These are phyloP conservation scores for Lanmaoa pseudosensibilis DNA, from an alignment of 768 basidiomycete species.

Conservation along the genomic window DNA sequence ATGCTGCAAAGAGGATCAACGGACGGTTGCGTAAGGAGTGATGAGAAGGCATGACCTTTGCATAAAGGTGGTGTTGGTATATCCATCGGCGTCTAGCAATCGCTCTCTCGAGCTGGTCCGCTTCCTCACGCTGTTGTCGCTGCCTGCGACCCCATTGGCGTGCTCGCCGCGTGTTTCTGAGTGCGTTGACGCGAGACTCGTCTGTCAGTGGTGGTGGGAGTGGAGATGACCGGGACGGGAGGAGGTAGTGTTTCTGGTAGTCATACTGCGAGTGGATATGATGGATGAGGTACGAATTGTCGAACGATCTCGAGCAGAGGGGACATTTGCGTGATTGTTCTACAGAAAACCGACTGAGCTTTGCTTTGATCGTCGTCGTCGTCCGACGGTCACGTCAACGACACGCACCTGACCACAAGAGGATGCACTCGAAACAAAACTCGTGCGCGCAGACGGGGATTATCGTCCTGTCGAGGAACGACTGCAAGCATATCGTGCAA, in stretches of 20 bases:
- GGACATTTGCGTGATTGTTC: slow-evolving; percentile 81
- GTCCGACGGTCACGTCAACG: too few species aligned
- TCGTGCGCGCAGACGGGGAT: slow-evolving; percentile 87
- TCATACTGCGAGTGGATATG: slow-evolving; percentile 74
- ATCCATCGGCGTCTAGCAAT: slow-evolving; percentile 76
- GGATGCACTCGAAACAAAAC: slow-evolving; percentile 90
- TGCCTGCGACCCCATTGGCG: slow-evolving; percentile 58
- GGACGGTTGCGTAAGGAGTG: neutral
- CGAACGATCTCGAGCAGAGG: slow-evolving; percentile 66
- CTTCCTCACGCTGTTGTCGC: slow-evolving; percentile 51
- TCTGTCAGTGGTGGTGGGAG: slow-evolving; percentile 33
- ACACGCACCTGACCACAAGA: slow-evolving; percentile 78
- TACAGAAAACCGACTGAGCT: slow-evolving; percentile 22
- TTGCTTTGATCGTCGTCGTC: neutral
- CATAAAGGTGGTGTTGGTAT: slow-evolving; percentile 77
- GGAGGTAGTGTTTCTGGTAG: slow-evolving; percentile 77
- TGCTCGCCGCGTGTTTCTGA: slow-evolving; percentile 37
- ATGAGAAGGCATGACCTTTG: slow-evolving; percentile 61
- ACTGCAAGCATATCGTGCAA: slow-evolving; percentile 87
- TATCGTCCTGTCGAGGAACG: slow-evolving; percentile 73
- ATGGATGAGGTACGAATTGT: slow-evolving; percentile 74
- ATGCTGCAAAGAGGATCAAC: slow-evolving; percentile 54
- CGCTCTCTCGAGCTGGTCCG: slow-evolving; percentile 73
- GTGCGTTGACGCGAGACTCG: slow-evolving; percentile 29
- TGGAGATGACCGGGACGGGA: slow-evolving; percentile 58